These are phyloP conservation scores for Hippophae tibetana DNA, from an alignment of 306 rosid genomes.

Conservation along the genomic window DNA sequence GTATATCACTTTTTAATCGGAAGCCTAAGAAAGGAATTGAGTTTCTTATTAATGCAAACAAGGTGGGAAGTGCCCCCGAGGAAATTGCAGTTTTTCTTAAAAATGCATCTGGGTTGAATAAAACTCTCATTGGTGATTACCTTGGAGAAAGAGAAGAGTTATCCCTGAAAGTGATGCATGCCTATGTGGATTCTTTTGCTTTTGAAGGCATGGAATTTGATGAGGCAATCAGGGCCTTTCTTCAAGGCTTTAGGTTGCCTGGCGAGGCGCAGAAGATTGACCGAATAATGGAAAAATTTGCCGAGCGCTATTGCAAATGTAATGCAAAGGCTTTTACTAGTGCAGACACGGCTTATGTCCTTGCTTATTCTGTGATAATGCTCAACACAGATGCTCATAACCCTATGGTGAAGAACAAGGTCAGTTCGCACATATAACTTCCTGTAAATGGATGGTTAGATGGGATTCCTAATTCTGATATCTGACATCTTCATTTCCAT, in stretches of 20 bases:
- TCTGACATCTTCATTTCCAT: not conserved
- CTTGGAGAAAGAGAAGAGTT: conserved; percentile 97
- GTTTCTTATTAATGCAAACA: conserved; percentile 89
- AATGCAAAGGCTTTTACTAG: conserved; percentile 84
- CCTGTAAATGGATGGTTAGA: conserved; percentile 16
- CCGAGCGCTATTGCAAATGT: conserved; percentile 94
- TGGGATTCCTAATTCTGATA: conserved; percentile 11
- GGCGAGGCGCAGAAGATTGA: conserved; percentile 99
- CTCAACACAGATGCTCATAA: conserved; percentile 98
- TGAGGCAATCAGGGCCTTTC: conserved; percentile 87
- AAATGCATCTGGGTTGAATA: conserved; percentile 95
- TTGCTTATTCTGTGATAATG: conserved; percentile 94
- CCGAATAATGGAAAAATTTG: conserved; percentile 96
- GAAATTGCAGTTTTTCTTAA: conserved; percentile 88
- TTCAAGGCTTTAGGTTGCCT: conserved; percentile 92
- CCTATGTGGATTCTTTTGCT: conserved; percentile 89
- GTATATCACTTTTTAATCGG: conserved; percentile 93
- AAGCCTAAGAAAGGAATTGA: conserved; percentile 96
- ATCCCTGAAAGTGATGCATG: conserved; percentile 90
- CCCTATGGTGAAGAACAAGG: conserved; percentile 94
- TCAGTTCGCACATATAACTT: conserved; percentile 24
- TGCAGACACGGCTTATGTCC: conserved; percentile 99
- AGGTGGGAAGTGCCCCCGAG: conserved; percentile 88
- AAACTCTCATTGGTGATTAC: conserved; percentile 89
- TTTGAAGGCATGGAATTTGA: conserved; percentile 89